Evolutionary conservation across 2,329 filamentous ascomycete genomes (phyloP).

Genomic region (Clonostachys solani): DNA sequence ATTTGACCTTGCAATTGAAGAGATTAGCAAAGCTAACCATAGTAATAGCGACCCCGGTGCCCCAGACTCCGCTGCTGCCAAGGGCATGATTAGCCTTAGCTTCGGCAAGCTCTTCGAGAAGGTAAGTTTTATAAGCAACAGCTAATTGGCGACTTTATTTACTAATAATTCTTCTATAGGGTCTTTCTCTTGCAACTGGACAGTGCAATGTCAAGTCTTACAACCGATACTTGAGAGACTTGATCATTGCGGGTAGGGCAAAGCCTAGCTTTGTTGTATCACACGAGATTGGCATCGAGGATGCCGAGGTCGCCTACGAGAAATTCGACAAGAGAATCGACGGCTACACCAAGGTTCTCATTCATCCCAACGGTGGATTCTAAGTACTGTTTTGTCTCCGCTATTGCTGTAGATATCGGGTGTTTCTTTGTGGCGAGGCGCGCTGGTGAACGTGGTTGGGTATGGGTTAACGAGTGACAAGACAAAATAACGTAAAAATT

Average conservation of each 20-base stretch:
- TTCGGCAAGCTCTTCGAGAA: conserved; percentile 69
- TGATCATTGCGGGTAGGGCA: conserved; percentile 60
- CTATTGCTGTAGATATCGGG: too few species aligned
- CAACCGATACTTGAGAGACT: conserved; percentile 60
- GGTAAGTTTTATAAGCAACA: conserved; percentile 22
- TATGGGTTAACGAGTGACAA: too few species aligned
- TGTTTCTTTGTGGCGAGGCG: too few species aligned
- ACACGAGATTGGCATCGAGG: conserved; percentile 59
- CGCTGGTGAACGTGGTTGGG: too few species aligned
- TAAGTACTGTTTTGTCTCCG: not conserved
- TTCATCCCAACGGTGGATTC: conserved; percentile 55
- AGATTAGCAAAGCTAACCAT: not conserved
- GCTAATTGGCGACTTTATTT: not conserved
- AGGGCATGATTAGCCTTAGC: conserved; percentile 59
- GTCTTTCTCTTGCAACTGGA: conserved; percentile 54
- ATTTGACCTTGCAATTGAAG: not conserved
- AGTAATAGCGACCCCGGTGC: conserved; percentile 51
- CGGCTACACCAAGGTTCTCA: conserved; percentile 64
- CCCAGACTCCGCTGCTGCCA: conserved; percentile 53
- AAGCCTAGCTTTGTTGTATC: conserved; percentile 65
- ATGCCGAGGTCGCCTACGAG: conserved; percentile 55
- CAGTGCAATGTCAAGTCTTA: conserved; percentile 68
- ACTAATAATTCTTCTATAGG: conserved; percentile 26
- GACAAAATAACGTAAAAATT: too few species aligned
- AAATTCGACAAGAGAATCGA: conserved; percentile 65